Evolutionary conservation across 768 basidiomycete genomes (phyloP), one percentile per base, ranked within the genome.

Genomic region (Mycena metata): DNA sequence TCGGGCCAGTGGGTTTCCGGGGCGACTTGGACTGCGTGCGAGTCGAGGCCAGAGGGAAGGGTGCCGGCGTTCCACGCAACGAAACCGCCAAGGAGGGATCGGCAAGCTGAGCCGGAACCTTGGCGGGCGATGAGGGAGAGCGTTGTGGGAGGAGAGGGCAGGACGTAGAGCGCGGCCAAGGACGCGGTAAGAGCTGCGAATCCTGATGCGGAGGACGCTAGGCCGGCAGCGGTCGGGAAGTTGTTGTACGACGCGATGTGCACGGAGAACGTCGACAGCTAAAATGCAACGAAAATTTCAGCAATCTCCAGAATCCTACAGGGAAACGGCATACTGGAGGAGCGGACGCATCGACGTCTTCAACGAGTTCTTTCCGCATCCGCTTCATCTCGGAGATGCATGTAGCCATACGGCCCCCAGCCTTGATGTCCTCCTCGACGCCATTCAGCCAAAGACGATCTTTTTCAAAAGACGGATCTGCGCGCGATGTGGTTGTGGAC

Each of bases 191-290:
- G 91, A 0, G 98, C 98, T 5, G 98, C 97, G 74, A 99, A 96
- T 17, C 98, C 98, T 0, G 96, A 95, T 0, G 98, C 98, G 39
- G 96, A 98, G 1, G 96, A 98, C 1, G 98, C 98, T 50, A 99
- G 90, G 5, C 98, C 98, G 0, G 98, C 98, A 16, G 98, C 98
- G 16, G 98, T 99, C 35, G 98, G 98, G 86, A 99, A 99, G 84
- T 99, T 99, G 87, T 99, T 99, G 83, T 89, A 91, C 9, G 97
- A 99, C 64, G 90, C 89, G 74, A 99, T 96, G 82, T 96, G 96
- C 5, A 99, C 88, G 19, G 86, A 82, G 79, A 83, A 93, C 17
- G 82, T 72, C 0, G 96, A 93, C 42, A 96, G 79, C 91, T 94
- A 73, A 73, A 16, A 69, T 67, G 50, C n/a, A 66, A 17, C 54